Base-by-base conservation (phyloP, 2,329 filamentous ascomycete genomes). In the Lithohypha guttulata region DNA sequence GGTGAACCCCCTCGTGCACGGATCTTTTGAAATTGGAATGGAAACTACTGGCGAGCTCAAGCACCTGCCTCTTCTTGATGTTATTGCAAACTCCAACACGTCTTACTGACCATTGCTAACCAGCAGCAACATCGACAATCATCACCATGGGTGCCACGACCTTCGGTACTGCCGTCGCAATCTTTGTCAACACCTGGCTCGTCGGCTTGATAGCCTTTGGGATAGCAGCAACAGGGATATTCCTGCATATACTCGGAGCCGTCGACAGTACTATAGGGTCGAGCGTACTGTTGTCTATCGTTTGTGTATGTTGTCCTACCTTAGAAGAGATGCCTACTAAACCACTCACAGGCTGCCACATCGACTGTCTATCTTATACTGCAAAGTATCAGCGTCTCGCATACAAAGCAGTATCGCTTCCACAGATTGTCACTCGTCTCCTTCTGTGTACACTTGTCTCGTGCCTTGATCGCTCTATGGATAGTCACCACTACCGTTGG, bases 401-500 rank as follows among this genome's bases (percentile, higher is more conserved):
- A 58, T 34, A 58, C 56, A 29, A 55, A 52, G 13, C 54, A 57
- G 4, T 21, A 17, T 18, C 28, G 26, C 11, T 45, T 51, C 7
- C 54, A 56, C 19, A 60, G 58, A 31, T 52, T 51, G 3, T 44
- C 53, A 2, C 39, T 63, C n/a, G 52, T 54, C 25, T 54, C 53
- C 27, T 46, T 50, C 2, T 61, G 56, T 45, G 60, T 55, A 9
- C 59, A 61, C 35, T 48, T 60, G 1, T 48, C 59, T 8, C 53
- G 59, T 13, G 23, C 59, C n/a, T 55, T 57, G 33, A 52, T 58
- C 6, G 51, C 58, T 31, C 42, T 58, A 34, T 63, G 60, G 60
- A 47, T 63, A 7, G 57, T 57, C 21, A 53, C 59, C 4, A 57
- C 56, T 32, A 58, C 59, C 2, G 52, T 59, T 3, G 59, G 59